Evolutionary conservation across 106 monocot species (phyloP).

Genomic region (Iris macrosiphon): DNA sequence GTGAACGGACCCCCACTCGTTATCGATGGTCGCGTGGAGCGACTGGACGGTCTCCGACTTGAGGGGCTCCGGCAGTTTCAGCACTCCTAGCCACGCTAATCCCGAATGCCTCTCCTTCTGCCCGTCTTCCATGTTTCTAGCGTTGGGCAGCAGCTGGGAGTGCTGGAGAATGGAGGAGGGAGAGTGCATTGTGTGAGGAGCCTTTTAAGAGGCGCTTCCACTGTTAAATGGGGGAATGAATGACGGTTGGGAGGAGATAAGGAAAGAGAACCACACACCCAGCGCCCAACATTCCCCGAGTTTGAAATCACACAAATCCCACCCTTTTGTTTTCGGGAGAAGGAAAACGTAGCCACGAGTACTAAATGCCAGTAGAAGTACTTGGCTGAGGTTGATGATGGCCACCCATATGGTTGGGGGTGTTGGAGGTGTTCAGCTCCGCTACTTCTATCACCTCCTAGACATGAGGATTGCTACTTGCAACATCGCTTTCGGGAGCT

Average conservation of each 20-base stretch:
- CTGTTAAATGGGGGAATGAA: not conserved
- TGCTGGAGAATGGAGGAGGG: not conserved
- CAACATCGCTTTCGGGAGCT: no score
- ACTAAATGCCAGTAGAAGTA: no score
- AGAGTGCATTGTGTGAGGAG: conserved; percentile 8
- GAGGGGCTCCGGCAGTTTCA: conserved; percentile 35
- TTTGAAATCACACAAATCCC: not conserved
- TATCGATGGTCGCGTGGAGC: conserved; percentile 45
- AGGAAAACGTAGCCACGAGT: conserved; percentile 26
- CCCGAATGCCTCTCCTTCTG: not conserved
- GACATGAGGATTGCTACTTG: no score
- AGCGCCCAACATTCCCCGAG: not conserved
- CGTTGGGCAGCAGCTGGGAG: not conserved
- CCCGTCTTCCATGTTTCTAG: conserved; percentile 12
- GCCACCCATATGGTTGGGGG: no score
- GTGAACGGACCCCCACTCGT: conserved; percentile 51
- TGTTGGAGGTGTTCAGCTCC: no score
- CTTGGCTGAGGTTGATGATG: no score
- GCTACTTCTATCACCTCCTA: no score
- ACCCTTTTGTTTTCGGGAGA: conserved; percentile 11
- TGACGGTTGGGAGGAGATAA: conserved; percentile 49
- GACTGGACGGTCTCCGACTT: conserved; percentile 28
- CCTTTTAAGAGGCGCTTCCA: not conserved
- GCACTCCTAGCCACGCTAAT: conserved; percentile 28
- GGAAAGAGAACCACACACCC: conserved; percentile 70